Conservation (phyloP, 768 basidiomycete species). For the Coprinopsis cinerea region DNA sequence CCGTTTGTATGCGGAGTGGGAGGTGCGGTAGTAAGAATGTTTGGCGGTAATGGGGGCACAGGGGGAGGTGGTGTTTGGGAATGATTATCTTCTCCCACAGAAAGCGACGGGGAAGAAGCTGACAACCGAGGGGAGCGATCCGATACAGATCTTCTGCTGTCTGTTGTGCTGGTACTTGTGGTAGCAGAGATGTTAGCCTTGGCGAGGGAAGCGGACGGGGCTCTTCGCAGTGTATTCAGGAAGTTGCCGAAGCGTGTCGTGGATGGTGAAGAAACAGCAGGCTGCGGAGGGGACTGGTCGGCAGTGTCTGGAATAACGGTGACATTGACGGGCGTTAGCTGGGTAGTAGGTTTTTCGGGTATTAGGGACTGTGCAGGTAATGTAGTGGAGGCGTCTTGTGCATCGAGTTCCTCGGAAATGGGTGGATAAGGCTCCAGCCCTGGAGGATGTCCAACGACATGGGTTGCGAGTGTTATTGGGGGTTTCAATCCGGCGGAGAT, state of each 20-base stretch:
- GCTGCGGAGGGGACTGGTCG: conserved; percentile 11
- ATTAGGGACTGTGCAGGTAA: background rate
- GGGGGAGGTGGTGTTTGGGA: conserved; percentile 13
- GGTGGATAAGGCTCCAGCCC: conserved; percentile 7
- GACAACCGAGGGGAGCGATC: conserved; percentile 26
- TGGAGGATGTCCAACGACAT: conserved; percentile 4
- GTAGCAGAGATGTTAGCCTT: conserved; percentile 10
- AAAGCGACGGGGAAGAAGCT: conserved; percentile 23
- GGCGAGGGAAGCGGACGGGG: conserved; percentile 26
- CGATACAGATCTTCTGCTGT: conserved; percentile 21
- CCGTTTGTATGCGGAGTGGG: conserved; percentile 24
- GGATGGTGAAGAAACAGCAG: conserved; percentile 16
- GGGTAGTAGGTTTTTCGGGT: background rate
- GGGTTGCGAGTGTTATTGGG: conserved; percentile 9
- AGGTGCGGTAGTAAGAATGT: conserved; percentile 12
- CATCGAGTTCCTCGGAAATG: background rate
- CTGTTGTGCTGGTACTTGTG: conserved; percentile 15
- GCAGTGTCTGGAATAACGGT: conserved; percentile 4
- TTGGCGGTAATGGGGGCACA: conserved; percentile 20
- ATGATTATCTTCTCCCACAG: conserved; percentile 13
- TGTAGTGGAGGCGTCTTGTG: background rate
- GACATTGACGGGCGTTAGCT: conserved; percentile 9
- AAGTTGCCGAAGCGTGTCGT: conserved; percentile 22
- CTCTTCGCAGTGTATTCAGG: conserved; percentile 26
- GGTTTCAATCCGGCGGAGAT: background rate